Evolutionary conservation across 768 basidiomycete species (phyloP).

Genomic region (Hortiboletus flavorubellus): DNA sequence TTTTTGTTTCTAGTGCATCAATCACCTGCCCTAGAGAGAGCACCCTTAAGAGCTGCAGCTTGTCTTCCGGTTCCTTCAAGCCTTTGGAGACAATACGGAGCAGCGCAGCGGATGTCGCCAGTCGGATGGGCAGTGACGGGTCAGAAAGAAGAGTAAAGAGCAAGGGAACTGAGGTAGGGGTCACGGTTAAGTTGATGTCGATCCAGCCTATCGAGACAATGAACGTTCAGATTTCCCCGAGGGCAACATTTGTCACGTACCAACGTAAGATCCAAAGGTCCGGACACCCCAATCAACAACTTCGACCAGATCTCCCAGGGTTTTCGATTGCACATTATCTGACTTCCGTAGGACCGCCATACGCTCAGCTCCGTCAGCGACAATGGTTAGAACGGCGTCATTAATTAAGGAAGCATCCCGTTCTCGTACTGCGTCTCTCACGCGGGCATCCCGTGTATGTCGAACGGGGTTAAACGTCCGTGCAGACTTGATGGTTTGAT

Average conservation of each 20-base stretch:
- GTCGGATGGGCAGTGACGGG: slow-evolving; percentile 70
- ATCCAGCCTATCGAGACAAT: slow-evolving; percentile 76
- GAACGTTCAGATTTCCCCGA: background rate
- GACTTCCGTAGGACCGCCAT: slow-evolving; percentile 53
- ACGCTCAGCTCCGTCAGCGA: slow-evolving; percentile 64
- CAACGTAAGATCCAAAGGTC: slow-evolving; percentile 91
- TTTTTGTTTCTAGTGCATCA: slow-evolving; percentile 74
- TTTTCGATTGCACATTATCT: slow-evolving; percentile 41
- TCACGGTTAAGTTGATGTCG: slow-evolving; percentile 94
- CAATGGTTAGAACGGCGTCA: slow-evolving; percentile 79
- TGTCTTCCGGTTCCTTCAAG: slow-evolving; percentile 86
- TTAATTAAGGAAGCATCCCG: slow-evolving; percentile 85
- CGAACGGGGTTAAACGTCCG: slow-evolving; percentile 66
- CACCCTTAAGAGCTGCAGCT: slow-evolving; percentile 85
- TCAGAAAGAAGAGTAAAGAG: slow-evolving; percentile 83
- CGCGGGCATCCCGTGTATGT: slow-evolving; percentile 75
- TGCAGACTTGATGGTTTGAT: slow-evolving; percentile 89
- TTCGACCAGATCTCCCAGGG: slow-evolving; percentile 62
- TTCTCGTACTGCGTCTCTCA: slow-evolving; percentile 88
- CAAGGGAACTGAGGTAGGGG: slow-evolving; percentile 80
- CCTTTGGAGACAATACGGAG: slow-evolving; percentile 88
- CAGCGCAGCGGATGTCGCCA: slow-evolving; percentile 79
- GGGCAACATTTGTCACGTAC: slow-evolving; percentile 47
- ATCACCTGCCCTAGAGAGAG: slow-evolving; percentile 82
- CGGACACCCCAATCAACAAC: slow-evolving; percentile 90